Evolutionary conservation across 1,284 basidiomycete genomes (phyloP).

Genomic region (Naganishia albida): DNA sequence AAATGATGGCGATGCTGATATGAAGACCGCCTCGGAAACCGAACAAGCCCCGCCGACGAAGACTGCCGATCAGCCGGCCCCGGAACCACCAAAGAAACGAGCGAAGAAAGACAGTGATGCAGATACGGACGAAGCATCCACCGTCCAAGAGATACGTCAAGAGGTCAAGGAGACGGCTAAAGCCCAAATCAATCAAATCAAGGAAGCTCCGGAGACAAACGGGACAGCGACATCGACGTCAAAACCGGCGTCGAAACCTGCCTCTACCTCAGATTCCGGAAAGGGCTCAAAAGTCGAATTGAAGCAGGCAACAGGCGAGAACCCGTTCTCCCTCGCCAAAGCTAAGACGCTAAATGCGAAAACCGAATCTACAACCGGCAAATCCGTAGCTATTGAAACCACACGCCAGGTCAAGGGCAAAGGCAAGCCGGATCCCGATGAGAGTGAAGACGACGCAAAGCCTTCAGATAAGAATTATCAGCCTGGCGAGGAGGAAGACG

Average conservation of each 20-base stretch:
- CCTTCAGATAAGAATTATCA: slow-evolving; percentile 4
- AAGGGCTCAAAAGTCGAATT: neutral
- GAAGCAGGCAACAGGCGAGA: neutral
- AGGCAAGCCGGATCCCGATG: slow-evolving; percentile 36
- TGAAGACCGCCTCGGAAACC: neutral
- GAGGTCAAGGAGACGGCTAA: slow-evolving; percentile 20
- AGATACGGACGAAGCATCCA: neutral
- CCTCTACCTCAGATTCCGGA: neutral
- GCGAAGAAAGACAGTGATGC: neutral
- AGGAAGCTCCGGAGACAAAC: slow-evolving; percentile 16
- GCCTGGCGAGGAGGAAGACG: slow-evolving; percentile 45
- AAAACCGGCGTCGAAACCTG: neutral
- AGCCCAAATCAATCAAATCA: slow-evolving; percentile 30
- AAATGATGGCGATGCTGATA: slow-evolving; percentile 31
- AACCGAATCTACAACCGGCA: neutral
- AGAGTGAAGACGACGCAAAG: slow-evolving; percentile 38
- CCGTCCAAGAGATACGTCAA: slow-evolving; percentile 14
- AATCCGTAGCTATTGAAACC: neutral
- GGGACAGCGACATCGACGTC: neutral
- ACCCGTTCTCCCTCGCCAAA: slow-evolving; percentile 12
- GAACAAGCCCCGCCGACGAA: neutral
- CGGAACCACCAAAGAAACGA: slow-evolving; percentile 15
- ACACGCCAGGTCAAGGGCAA: slow-evolving; percentile 16
- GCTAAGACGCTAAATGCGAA: neutral
- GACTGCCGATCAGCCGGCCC: neutral